Conservation (phyloP, 257 asterid species). For the Solanum pimpinellifolium region DNA sequence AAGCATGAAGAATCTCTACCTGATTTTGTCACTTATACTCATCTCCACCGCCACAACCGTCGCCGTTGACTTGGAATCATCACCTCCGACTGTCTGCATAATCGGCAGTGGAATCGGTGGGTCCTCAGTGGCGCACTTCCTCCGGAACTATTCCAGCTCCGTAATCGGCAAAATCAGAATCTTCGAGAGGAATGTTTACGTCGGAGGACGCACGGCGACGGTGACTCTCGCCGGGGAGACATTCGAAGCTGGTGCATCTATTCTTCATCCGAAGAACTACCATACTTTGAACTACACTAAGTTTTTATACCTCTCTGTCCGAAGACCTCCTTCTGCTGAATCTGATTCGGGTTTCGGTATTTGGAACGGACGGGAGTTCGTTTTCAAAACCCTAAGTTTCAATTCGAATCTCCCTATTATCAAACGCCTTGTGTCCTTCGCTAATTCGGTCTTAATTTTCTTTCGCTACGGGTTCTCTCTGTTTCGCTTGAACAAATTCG, state of each 20-base stretch:
- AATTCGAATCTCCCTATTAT: constrained; percentile 36
- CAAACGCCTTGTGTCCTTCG: constrained; percentile 43
- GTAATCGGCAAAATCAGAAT: constrained; percentile 29
- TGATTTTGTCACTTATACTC: not conserved
- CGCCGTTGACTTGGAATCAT: not conserved
- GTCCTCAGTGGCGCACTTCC: constrained; percentile 89
- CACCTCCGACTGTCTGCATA: constrained; percentile 51
- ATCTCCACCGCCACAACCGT: not conserved
- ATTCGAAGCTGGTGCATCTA: constrained; percentile 91
- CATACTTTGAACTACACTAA: constrained; percentile 47
- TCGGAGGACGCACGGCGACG: constrained; percentile 96
- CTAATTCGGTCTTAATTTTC: constrained; percentile 38
- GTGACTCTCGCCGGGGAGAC: constrained; percentile 65
- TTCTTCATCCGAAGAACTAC: constrained; percentile 90
- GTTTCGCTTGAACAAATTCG: constrained; percentile 52
- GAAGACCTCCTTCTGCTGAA: constrained; percentile 17
- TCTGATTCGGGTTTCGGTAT: constrained; percentile 53
- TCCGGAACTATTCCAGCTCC: constrained; percentile 62
- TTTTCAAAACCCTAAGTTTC: constrained; percentile 48
- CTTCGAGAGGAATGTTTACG: constrained; percentile 56
- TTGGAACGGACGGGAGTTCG: constrained; percentile 67
- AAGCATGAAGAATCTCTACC: not conserved
- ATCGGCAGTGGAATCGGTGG: constrained; percentile 98
- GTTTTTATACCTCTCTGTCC: constrained; percentile 33
- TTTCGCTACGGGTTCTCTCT: constrained; percentile 74